phyloP scores from a whole-genome alignment of 2,329 filamentous ascomycete species.

The Penicillium sp. region DNA sequence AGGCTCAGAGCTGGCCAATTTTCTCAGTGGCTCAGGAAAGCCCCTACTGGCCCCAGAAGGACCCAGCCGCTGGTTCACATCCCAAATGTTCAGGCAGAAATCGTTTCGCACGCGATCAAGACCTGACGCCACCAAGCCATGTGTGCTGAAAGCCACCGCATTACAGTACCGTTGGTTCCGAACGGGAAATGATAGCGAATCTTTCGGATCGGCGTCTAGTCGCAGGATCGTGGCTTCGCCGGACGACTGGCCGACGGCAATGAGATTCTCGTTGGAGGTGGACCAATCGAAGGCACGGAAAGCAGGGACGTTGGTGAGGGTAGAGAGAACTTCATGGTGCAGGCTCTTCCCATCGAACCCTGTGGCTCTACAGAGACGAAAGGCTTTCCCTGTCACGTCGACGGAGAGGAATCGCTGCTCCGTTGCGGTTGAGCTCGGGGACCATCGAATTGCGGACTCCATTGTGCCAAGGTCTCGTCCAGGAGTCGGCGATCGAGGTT shows the following conservation, averaged over 20 bases:
- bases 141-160: slow-evolving; percentile 63
- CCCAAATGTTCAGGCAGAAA: slow-evolving; percentile 68
- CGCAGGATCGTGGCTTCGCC: slow-evolving; percentile 65
- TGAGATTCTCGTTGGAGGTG: slow-evolving; percentile 59
- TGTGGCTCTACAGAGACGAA: slow-evolving; percentile 60
- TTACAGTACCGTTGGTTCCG: slow-evolving; percentile 68
- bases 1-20: slow-evolving; percentile 64
- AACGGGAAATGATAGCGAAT: slow-evolving; percentile 58
- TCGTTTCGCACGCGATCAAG: slow-evolving; percentile 67
- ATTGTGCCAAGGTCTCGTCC: slow-evolving; percentile 23
- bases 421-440: slow-evolving; percentile 58
- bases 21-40: slow-evolving; percentile 57
- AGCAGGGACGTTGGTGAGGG: slow-evolving; percentile 60
- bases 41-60: slow-evolving; percentile 37
- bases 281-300: slow-evolving; percentile 72
- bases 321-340: slow-evolving; percentile 58
- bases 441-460: slow-evolving; percentile 65
- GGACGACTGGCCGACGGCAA: slow-evolving; percentile 64
- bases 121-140: slow-evolving; percentile 63
- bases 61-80: slow-evolving; percentile 56
- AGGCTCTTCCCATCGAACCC: slow-evolving; percentile 45
- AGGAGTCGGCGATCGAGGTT: slow-evolving; percentile 5
- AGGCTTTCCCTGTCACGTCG: slow-evolving; percentile 63
- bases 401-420: slow-evolving; percentile 64
- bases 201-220: slow-evolving; percentile 55